phyloP scores from a whole-genome alignment of 768 basidiomycete species.

The Mycena vulgaris region DNA sequence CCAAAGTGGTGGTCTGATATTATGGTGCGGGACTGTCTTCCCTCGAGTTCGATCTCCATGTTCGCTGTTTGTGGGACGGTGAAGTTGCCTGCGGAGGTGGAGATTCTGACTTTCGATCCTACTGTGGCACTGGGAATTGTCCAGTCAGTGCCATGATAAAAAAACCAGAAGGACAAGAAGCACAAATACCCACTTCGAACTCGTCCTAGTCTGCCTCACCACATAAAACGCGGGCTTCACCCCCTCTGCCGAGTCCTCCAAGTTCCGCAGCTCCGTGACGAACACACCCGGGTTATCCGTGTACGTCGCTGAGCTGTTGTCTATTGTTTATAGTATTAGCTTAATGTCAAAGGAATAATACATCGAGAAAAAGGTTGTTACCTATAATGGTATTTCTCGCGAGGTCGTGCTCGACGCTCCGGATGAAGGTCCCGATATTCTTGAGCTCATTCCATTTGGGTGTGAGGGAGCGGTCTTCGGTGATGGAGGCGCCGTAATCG shows the following conservation, averaged over 20 bases:
- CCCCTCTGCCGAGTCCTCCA: slow-evolving; percentile 2
- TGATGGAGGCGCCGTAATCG: slow-evolving; percentile 29
- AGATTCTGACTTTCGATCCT: slow-evolving; percentile 25
- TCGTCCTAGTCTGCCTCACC: slow-evolving; percentile 23
- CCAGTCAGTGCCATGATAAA: slow-evolving; percentile 8
- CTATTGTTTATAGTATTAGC: slow-evolving; percentile 14
- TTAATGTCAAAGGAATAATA: slow-evolving; percentile 2
- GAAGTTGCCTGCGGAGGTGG: slow-evolving; percentile 30
- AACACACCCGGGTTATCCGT: slow-evolving; percentile 27
- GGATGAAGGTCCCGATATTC: slow-evolving; percentile 31
- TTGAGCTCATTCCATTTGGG: slow-evolving; percentile 32
- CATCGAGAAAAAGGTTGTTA: slow-evolving; percentile 6
- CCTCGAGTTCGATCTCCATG: slow-evolving; percentile 15
- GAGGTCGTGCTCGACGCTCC: slow-evolving; percentile 28
- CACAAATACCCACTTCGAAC: slow-evolving; percentile 24
- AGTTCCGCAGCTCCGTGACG: slow-evolving; percentile 28
- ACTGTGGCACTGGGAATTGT: slow-evolving; percentile 15
- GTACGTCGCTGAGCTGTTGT: slow-evolving; percentile 24
- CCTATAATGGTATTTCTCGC: slow-evolving; percentile 28
- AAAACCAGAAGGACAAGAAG: not conserved
- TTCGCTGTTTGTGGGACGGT: slow-evolving; percentile 27
- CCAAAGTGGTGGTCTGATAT: slow-evolving; percentile 27
- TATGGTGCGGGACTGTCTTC: slow-evolving; percentile 26
- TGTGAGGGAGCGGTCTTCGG: slow-evolving; percentile 31
- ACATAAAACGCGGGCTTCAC: slow-evolving; percentile 29